These are phyloP conservation scores for Hypoxylon sp. DNA, from an alignment of 2,329 filamentous ascomycete species.

Conservation along the genomic window DNA sequence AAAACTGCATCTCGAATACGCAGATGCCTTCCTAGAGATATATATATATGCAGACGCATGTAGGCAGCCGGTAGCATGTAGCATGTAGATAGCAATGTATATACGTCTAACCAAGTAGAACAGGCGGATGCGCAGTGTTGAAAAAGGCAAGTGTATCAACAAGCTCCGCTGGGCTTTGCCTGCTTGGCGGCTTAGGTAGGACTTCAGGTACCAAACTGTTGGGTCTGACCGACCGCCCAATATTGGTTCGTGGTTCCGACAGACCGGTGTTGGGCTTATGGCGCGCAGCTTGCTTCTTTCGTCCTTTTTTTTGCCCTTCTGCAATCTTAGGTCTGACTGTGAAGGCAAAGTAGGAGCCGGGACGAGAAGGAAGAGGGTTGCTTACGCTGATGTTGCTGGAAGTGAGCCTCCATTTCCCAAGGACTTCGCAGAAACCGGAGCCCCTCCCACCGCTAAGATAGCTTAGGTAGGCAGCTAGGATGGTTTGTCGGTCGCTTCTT, in stretches of 20 bases:
- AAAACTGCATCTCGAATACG: no score
- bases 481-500: conserved; percentile 11
- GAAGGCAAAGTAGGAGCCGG: neutral
- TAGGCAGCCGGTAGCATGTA: no score
- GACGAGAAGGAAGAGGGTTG: neutral
- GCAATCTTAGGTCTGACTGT: conserved; percentile 6
- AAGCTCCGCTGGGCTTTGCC: no score
- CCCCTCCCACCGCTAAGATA: no score
- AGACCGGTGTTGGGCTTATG: conserved; percentile 2
- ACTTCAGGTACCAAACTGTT: neutral
- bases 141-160: neutral
- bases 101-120: neutral
- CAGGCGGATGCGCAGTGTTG: neutral
- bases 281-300: no score
- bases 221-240: neutral
- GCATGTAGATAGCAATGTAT: no score
- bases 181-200: neutral
- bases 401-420: conserved; percentile 5
- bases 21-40: no score
- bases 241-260: conserved; percentile 8
- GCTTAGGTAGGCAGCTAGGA: no score
- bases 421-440: no score
- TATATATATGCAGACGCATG: no score
- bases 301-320: neutral
- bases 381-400: neutral